Base-by-base conservation (phyloP, 805 yeast genomes). In the Metschnikowia drakensbergensis region DNA sequence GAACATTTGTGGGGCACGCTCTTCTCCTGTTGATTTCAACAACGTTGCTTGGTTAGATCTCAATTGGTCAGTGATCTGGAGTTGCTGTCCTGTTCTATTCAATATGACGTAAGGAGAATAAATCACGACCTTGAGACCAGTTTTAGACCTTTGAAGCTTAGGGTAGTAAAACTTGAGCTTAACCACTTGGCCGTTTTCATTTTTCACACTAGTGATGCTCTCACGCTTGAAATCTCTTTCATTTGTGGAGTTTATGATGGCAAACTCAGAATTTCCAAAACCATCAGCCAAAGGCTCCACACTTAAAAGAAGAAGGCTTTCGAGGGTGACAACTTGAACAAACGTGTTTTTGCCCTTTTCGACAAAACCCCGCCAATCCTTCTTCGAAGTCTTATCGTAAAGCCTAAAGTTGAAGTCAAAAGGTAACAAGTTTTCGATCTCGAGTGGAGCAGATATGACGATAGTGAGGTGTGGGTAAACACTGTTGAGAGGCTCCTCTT, bases 391-490 rank as follows among this genome's bases (percentile, higher is more conserved):
- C 58, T 88, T 87, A 62, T 90, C 94, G 64, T 85, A 86, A 10
- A 94, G 73, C 48, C 86, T 73, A 67, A 86, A 89, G 17, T 79
- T 74, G 38, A 92, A 66, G 57, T 88, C 96, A 61, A 78, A 86
- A 0, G 99, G 98, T 43, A 95, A 64, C 45, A 89, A 69, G 59
- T 94, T 94, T 55, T 87, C 90, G 49, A 94, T 74, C 56, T 87
- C 88, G 40, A 94, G 67, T 0, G 99, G 98, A 0, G 98, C 88
- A 0, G 94, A 82, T 5, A 94, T 68, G 3, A 82, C 76, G 25
- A 94, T 68, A 6, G 74, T 77, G 87, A 92, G 77, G 58, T 88
- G 94, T 0, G 99, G 99, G 59, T 88, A 95, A 1, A 87, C 76
- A 49, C 76, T 73, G 0, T 87, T 77, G 26, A 90, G 68, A 0